Evolutionary conservation across 73 alveolate genomes (phyloP), one percentile per base, ranked within the genome.

Genomic region (Stentor roeselii): DNA sequence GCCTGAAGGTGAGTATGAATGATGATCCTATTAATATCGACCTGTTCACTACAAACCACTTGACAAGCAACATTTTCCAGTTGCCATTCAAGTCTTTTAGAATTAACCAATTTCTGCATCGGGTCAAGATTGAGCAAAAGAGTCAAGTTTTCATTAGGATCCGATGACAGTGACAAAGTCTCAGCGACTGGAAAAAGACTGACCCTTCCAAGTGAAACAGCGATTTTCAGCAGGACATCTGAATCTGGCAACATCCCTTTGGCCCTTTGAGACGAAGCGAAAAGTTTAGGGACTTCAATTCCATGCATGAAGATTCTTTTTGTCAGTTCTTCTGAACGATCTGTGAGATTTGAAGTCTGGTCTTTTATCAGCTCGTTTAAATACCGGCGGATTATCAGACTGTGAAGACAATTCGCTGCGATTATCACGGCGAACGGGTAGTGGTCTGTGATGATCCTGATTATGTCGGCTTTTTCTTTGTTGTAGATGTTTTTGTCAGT

Each of bases 1-100:
- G 86, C 82, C 75, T 93, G 91, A 78, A 90, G 75, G 88, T 95
- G 99, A 32, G 89, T 59, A 82, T 89, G 95, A 60, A 89, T 93
- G 34, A 87, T 61, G 42, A 92, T 89, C 59, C 82, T 78, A 83
- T 93, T 76, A 21, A 76, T 21, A 76, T 76, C 84, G n/a, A 40
- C 84, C 6, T 67, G 82, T 27, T n/a, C 27, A 37, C n/a, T 35
- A 34, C 60, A 14, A 38, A 83, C 95, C 3, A 78, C 95, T 86
- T 87, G 86, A 36, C 86, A 76, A 11, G 93, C 93, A 42, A 76
- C 83, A 42, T 36, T 83, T 90, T 90, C 94, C 84, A 90, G 15
- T 76, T 80, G 83, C 60, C 83, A 87, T 82, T 87, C 88, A 75
- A 90, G 82, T 36, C 91, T 86, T 61, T 39, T 60, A 60, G 84